These are phyloP conservation scores for Hydrangea macrophylla DNA, from an alignment of 148 eudicot genomes.

Conservation along the genomic window DNA sequence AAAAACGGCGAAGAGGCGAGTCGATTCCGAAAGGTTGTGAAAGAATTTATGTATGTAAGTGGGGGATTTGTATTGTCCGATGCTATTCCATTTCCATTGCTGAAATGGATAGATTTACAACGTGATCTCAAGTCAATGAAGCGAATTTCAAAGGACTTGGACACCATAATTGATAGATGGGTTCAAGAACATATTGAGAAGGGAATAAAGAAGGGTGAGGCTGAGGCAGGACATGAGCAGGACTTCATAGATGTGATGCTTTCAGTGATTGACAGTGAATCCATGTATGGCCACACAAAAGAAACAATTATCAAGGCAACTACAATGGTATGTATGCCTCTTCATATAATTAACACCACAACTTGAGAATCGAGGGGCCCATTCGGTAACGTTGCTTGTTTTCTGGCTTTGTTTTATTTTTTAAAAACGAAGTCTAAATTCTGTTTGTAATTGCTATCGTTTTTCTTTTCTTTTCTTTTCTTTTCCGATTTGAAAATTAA, in stretches of 20 bases:
- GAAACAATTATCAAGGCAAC: slow-evolving; percentile 11
- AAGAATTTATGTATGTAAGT: background rate
- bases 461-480: too few species aligned
- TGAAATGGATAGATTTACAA: background rate
- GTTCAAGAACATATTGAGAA: background rate
- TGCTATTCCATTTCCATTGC: background rate
- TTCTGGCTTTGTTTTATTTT: too few species aligned
- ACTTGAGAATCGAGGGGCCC: too few species aligned
- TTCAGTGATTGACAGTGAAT: background rate
- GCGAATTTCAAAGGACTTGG: background rate
- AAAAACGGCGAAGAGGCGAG: background rate
- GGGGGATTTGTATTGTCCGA: background rate
- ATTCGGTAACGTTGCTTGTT: too few species aligned
- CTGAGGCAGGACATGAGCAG: background rate
- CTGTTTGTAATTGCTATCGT: too few species aligned
- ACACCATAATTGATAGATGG: background rate
- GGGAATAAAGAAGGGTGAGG: too few species aligned
- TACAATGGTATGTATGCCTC: background rate
- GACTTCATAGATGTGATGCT: slow-evolving; percentile 12
- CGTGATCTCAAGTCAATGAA: background rate
- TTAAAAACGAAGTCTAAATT: too few species aligned
- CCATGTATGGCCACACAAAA: background rate
- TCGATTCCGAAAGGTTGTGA: background rate
- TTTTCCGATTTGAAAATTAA: too few species aligned
- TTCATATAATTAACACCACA: too few species aligned